These are phyloP conservation scores for Leccinum huronense DNA, from an alignment of 1,284 basidiomycete species.

Conservation along the genomic window DNA sequence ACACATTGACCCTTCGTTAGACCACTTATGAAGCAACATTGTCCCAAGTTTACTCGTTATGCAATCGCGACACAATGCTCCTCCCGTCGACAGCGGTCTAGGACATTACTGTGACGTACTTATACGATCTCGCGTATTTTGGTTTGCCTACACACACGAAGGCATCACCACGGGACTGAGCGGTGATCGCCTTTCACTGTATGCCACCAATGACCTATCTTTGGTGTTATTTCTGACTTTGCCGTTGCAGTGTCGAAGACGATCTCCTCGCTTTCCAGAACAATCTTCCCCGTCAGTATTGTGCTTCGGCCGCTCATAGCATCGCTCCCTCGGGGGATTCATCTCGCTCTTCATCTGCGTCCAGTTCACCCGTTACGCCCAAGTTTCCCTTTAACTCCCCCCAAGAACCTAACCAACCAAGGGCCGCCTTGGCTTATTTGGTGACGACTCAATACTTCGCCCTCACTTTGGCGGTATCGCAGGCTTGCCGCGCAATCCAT, in stretches of 20 bases:
- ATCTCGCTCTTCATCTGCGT: slow-evolving; percentile 26
- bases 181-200: slow-evolving; percentile 77
- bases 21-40: slow-evolving; percentile 63
- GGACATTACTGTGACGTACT: slow-evolving; percentile 59
- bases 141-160: slow-evolving; percentile 83
- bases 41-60: slow-evolving; percentile 69
- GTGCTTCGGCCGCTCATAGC: slow-evolving; percentile 31
- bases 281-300: slow-evolving; percentile 49
- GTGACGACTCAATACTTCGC: slow-evolving; percentile 43
- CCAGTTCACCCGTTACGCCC: slow-evolving; percentile 34
- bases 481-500: slow-evolving; percentile 75
- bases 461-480: slow-evolving; percentile 67
- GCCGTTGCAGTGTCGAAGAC: slow-evolving; percentile 26
- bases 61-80: slow-evolving; percentile 49
- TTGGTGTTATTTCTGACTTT: slow-evolving; percentile 15
- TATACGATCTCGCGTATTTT: slow-evolving; percentile 76
- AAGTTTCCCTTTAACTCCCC: slow-evolving; percentile 36
- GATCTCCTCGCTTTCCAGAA: slow-evolving; percentile 54
- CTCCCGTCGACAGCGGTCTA: slow-evolving; percentile 49
- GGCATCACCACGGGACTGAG: slow-evolving; percentile 74
- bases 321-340: slow-evolving; percentile 25
- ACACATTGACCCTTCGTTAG: slow-evolving; percentile 21
- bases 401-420: slow-evolving; percentile 33
- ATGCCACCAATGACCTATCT: slow-evolving; percentile 32
- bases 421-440: slow-evolving; percentile 31